Conservation (phyloP, 768 basidiomycete genomes). For the Dioszegia hungarica region DNA sequence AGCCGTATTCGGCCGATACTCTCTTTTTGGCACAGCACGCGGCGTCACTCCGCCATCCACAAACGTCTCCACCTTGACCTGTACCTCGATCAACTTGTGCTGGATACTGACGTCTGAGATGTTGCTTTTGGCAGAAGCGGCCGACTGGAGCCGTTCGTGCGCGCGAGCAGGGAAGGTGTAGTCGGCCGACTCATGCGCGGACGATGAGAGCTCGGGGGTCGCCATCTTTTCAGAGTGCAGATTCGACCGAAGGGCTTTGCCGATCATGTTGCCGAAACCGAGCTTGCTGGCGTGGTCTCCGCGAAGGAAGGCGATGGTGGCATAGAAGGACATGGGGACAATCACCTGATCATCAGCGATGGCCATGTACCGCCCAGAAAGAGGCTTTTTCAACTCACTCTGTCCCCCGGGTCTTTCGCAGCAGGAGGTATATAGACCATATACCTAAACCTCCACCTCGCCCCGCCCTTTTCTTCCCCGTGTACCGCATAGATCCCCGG, state of each 20-base stretch:
- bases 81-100: no score
- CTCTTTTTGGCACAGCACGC: neutral
- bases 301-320: slow-evolving; percentile 11
- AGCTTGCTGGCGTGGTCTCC: neutral
- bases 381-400: no score
- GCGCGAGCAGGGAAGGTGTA: no score
- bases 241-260: slow-evolving; percentile 4
- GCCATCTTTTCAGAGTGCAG: slow-evolving; percentile 1
- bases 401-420: slow-evolving; percentile 64
- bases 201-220: neutral
- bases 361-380: neutral
- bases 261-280: neutral
- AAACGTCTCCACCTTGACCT: neutral
- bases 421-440: slow-evolving; percentile 61
- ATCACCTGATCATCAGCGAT: slow-evolving; percentile 11
- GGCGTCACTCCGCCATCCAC: neutral
- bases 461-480: slow-evolving; percentile 59
- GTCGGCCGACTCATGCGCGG: no score
- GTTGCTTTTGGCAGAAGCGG: no score
- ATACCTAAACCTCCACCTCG: slow-evolving; percentile 77
- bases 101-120: no score
- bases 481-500: slow-evolving; percentile 72
- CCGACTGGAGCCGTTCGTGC: no score
- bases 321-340: slow-evolving; percentile 16
- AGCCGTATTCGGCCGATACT: neutral